Conservation (phyloP, 192 early-diverging fungal species). For the Mortierella hygrophila region DNA sequence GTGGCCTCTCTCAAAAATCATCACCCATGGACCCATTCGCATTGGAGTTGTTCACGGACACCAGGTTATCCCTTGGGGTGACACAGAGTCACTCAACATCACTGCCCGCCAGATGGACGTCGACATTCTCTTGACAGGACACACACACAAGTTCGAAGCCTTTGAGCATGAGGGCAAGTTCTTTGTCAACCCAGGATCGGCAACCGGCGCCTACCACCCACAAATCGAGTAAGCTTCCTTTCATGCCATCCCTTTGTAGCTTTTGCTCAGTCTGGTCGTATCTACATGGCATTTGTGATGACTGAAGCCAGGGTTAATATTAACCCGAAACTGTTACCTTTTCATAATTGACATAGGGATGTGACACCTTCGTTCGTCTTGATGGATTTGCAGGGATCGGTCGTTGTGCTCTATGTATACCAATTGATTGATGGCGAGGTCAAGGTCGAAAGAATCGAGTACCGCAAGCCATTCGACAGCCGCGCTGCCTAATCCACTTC, state of each 20-base stretch:
- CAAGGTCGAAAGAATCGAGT: constrained; percentile 94
- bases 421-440: constrained; percentile 92
- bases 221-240: constrained; percentile 49
- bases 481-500: constrained; percentile 28
- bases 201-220: constrained; percentile 86
- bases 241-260: not conserved
- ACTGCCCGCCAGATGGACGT: constrained; percentile 92
- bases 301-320: constrained; percentile 23
- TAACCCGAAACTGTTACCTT: not conserved
- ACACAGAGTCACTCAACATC: constrained; percentile 77
- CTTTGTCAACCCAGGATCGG: constrained; percentile 96
- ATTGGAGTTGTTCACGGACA: constrained; percentile 92
- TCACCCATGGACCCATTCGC: constrained; percentile 71
- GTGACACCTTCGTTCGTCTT: constrained; percentile 93
- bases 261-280: constrained; percentile 22
- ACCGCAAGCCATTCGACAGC: constrained; percentile 69
- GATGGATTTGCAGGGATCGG: constrained; percentile 88
- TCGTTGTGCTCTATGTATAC: constrained; percentile 92
- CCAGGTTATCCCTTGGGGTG: constrained; percentile 85
- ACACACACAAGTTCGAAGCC: constrained; percentile 92
- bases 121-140: constrained; percentile 89
- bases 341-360: constrained; percentile 55
- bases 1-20: constrained; percentile 74
- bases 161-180: constrained; percentile 93
- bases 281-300: not conserved